Conservation (phyloP, 1,139 yeast species). For the Zygosaccharomyces sapae region DNA sequence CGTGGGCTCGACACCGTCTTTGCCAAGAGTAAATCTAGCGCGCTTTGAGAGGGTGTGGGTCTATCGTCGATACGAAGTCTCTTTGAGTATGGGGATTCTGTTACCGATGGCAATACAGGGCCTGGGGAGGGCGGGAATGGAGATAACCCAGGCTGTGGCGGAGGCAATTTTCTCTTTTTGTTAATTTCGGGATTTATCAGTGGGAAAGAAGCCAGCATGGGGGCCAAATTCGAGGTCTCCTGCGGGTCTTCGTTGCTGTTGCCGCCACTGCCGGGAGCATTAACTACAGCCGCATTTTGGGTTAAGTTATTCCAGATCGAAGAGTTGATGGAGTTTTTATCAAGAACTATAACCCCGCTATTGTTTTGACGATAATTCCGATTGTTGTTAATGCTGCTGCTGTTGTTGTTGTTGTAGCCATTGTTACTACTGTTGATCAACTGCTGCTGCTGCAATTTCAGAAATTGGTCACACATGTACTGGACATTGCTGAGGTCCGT, state of each 20-base stretch:
- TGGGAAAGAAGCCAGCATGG: slow-evolving; percentile 4
- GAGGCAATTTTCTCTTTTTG: slow-evolving; percentile 22
- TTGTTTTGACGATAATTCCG: slow-evolving; percentile 1
- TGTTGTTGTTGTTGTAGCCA: not conserved
- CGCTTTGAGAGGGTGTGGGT: slow-evolving; percentile 31
- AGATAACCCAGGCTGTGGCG: slow-evolving; percentile 15
- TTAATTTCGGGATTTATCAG: not conserved
- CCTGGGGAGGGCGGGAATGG: slow-evolving; percentile 28
- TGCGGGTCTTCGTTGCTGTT: slow-evolving; percentile 11
- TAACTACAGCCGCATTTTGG: slow-evolving; percentile 8
- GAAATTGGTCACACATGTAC: slow-evolving; percentile 29
- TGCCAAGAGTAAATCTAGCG: slow-evolving; percentile 32
- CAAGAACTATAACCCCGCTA: slow-evolving; percentile 20
- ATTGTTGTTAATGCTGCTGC: too few species aligned
- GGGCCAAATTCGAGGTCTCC: slow-evolving; percentile 13
- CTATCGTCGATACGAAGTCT: slow-evolving; percentile 29
- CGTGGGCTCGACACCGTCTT: slow-evolving; percentile 29
- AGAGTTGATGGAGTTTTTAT: slow-evolving; percentile 24
- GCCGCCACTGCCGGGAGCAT: not conserved
- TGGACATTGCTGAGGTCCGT: slow-evolving; percentile 27
- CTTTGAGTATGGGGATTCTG: slow-evolving; percentile 27
- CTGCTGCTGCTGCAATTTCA: slow-evolving; percentile 29
- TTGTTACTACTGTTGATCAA: slow-evolving; percentile 5
- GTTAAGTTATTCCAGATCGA: slow-evolving; percentile 21
- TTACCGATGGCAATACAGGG: slow-evolving; percentile 4